phyloP scores from a whole-genome alignment of 2,329 filamentous ascomycete species.

The Helminthosporium solani region DNA sequence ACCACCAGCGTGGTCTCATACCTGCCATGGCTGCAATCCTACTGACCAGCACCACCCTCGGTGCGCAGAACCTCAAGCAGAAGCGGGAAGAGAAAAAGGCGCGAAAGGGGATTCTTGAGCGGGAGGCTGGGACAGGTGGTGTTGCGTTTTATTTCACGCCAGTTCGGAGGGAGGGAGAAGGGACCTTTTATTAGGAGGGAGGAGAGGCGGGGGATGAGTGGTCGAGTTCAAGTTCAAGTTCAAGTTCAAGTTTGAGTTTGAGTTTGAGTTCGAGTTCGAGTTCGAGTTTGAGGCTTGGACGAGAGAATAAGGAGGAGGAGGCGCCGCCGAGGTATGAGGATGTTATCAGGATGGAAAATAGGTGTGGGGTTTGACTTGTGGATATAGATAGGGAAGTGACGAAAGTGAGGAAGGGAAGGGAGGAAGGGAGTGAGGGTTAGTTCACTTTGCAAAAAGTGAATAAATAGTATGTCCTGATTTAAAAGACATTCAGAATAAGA shows the following conservation, averaged over 20 bases:
- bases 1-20: background rate
- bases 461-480: background rate
- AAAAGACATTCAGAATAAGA: too few relatives aligned
- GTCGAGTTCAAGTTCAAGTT: too few relatives aligned
- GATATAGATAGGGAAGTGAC: background rate
- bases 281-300: background rate
- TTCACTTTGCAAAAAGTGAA: background rate
- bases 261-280: too few relatives aligned
- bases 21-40: conserved; percentile 4
- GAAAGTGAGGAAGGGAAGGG: too few relatives aligned
- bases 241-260: too few relatives aligned
- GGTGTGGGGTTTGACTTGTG: background rate
- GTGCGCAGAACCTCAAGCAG: conserved; percentile 5
- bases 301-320: conserved; percentile 1
- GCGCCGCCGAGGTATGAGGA: conserved; percentile 10
- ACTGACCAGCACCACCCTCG: conserved; percentile 1
- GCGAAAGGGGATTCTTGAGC: background rate
- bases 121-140: background rate
- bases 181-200: too few relatives aligned
- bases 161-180: too few relatives aligned
- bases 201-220: conserved; percentile 5
- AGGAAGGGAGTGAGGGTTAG: too few relatives aligned
- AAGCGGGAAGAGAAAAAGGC: background rate
- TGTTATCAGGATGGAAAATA: background rate
- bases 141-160: too few relatives aligned